Evolutionary conservation across 2,329 filamentous ascomycete genomes (phyloP), one percentile per base, ranked within the genome.

Genomic region (Diplodia sapinea): DNA sequence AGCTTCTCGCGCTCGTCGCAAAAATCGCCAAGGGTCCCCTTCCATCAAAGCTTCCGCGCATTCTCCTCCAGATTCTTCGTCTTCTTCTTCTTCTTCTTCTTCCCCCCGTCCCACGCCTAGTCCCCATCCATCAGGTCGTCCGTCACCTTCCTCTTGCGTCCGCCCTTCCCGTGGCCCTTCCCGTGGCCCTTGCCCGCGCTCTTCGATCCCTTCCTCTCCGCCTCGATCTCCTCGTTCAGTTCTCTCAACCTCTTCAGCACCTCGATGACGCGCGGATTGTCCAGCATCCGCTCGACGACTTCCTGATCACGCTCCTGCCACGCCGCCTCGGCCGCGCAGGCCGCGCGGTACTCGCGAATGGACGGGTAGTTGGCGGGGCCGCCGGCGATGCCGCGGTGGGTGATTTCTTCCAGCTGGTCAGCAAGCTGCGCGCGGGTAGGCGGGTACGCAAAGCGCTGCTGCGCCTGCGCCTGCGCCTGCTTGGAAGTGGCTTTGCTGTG

Each of bases 361-460:
- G 47, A 33, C 6, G 31, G 33, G 36, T 20, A 67, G 26, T 61
- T 62, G n/a, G 55, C 47, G 23, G 65, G 65, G 17, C 65, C 65
- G 36, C 55, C 65, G 26, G 55, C 55, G 23, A 67, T 61, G 20
- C 65, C 65, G 55, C 55, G 55, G 55, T 61, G 55, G 2, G 56
- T 67, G n/a, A 67, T 67, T 9, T 67, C 65, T 17, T 67, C 65
- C 43, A 67, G 54, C 56, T 67, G 65, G 20, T 67, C 65, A n/a
- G 65, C 55, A 2, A 67, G 65, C 65, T 67, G 55, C 11, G 55
- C 55, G 47, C 56, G 55, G 33, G 65, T 67, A 36, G 65, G 65
- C 2, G 47, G 36, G 47, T 47, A 54, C 20, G 38, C 31, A 15
- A 3, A 20, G 33, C 65, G 57, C 12, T 33, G 31, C 31, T 63